Evolutionary conservation across 495 filamentous ascomycete species (phyloP), one percentile per base, ranked within the genome.

Genomic region (Parathielavia appendiculata): DNA sequence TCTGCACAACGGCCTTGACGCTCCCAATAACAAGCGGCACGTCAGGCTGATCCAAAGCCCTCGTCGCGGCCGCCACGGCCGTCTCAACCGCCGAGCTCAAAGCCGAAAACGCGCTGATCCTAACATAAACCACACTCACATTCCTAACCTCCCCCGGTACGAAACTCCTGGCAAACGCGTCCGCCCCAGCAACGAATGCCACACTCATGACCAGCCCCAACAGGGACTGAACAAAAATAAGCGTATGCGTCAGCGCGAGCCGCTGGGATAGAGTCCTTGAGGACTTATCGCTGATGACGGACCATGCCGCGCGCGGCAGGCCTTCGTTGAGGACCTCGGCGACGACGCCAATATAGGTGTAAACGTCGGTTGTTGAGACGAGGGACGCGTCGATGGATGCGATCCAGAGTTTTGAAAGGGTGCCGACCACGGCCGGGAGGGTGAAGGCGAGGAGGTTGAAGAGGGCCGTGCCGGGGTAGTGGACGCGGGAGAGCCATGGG

Each of bases 241-340:
- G 73, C 0, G 86, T 88, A 57, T 88, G 77, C 0, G 86, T 72
- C 10, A 91, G 79, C 5, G 73, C 66, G 22, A 90, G 66, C 0
- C 87, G 79, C 9, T 80, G 75, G 7, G 69, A 34, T 3, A 78
- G 60, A 1, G 73, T 74, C 12, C 86, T 79, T 2, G 81, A 81
- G 8, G 77, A 67, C 50, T 79, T 79, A 71, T 90, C 85, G 11
- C 83, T 87, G 61, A 90, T 90, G 56, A 86, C 75, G 16, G 85
- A 70, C 83, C 83, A 90, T 8, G 86, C 79, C 0, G 85, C 79
- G 22, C 86, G 75, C 0, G 87, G 87, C 8, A 90, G 81, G 14
- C 86, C 86, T 63, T 91, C 86, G 69, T 90, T 90, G 43, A 90
- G 70, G 1, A 88, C 85, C 61, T 90, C 81, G 0, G 77, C 81